A percentile compares a stretch with the other conserved stretches of the same genome.
Evolutionary conservation across 371 early-diverging fungal species (phyloP).

Genomic region (Zancudomyces culisetae): DNA sequence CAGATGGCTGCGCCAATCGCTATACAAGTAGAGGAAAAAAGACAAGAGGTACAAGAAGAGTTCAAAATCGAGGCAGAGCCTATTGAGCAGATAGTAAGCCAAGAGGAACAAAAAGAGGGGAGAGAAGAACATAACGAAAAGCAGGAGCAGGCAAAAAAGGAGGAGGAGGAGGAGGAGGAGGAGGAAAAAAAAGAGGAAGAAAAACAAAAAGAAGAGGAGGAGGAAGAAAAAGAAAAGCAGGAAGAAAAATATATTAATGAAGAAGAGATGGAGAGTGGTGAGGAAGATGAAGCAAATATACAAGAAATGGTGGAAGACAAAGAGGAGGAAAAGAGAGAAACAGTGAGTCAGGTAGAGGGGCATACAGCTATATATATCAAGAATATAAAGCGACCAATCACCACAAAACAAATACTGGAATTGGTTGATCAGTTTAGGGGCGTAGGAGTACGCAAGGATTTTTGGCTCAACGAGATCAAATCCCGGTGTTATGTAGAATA

Average conservation of each 20-base stretch:
- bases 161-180: constrained; percentile 9
- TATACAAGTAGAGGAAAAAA: background rate
- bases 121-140: background rate
- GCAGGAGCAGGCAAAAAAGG: constrained; percentile 4
- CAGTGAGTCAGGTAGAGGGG: constrained; percentile 5
- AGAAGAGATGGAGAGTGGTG: constrained; percentile 1
- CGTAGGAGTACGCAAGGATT: constrained; percentile 40
- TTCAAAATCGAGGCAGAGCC: background rate
- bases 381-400: constrained; percentile 59
- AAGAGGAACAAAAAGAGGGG: background rate
- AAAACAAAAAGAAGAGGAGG: background rate
- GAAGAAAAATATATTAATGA: constrained; percentile 1
- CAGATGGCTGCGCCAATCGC: background rate
- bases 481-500: constrained; percentile 68
- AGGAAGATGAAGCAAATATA: constrained; percentile 3
- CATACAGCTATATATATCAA: constrained; percentile 31
- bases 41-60: background rate
- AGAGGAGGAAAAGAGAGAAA: constrained; percentile 3
- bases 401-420: constrained; percentile 35
- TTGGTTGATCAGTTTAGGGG: constrained; percentile 36
- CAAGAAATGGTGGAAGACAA: background rate
- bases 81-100: background rate
- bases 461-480: constrained; percentile 75
- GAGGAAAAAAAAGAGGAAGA: constrained; percentile 7
- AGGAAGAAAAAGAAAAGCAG: background rate